Base-by-base conservation (phyloP, 345 rosid genomes). In the Cardamine occulta region DNA sequence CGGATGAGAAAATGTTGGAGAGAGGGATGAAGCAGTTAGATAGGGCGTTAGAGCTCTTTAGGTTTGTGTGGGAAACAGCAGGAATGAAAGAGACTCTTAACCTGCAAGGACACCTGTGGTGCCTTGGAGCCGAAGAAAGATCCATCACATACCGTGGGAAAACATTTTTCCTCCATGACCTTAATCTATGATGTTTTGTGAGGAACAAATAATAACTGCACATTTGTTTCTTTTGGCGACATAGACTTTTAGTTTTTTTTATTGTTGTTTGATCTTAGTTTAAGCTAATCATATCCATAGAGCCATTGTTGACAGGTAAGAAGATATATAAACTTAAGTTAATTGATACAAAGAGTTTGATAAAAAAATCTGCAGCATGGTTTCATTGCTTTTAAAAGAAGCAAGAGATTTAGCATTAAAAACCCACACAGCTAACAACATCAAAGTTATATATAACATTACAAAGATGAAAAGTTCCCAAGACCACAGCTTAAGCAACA, bases 1-100 rank as follows among this genome's bases (percentile, higher is more conserved):
- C 70, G 0, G 89, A 88, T 70, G 93, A 87, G 68, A 73, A 70
- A 67, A 82, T 77, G 81, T 72, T 93, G 58, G 32, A 75, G 86
- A 86, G 74, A 35, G 97, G 98, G 45, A 64, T 88, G 32, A 89
- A 87, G 84, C 93, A 87, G 44, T 66, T 93, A 78, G 89, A 91
- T 64, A 85, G 85, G 60, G 93, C 85, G 28, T 84, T 91, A 34
- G 81, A 83, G 45, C 64, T 93, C 7, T 88, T 80, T 69, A 85
- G 78, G 75, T 89, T 89, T 82, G 82, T 89, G 18, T 89, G 92
- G 97, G 88, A 89, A 70, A 86, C 85, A 15, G 90, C 97, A 39
- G 90, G 84, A 57, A 84, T 79, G 92, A 82, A 88, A 57, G 96
- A 85, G 31, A 70, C 24, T 37, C 77, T 89, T 69, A 85, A 82